Conservation (phyloP, 75 land plant species). For the Pinus tabuliformis region DNA sequence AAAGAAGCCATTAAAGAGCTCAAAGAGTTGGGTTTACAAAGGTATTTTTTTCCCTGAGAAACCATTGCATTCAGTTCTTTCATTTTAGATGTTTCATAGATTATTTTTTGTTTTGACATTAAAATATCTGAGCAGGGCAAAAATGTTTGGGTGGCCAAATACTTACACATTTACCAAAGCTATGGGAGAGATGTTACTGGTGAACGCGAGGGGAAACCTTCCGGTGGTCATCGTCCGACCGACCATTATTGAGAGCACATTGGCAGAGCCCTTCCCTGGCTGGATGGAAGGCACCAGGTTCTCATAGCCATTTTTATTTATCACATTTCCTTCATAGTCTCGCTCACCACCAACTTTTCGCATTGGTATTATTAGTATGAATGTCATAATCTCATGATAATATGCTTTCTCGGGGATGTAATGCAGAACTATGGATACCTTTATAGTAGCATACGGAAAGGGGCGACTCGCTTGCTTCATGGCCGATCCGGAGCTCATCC, state of each 20-base stretch:
- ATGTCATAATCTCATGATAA: too few species aligned
- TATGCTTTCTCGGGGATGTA: neutral
- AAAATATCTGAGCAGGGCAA: constrained; percentile 26
- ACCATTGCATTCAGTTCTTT: too few species aligned
- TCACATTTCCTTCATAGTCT: too few species aligned
- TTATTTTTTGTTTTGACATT: too few species aligned
- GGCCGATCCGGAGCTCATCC: constrained; percentile 36
- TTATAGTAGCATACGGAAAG: constrained; percentile 61
- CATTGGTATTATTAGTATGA: too few species aligned
- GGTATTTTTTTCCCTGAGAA: too few species aligned
- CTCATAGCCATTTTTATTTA: too few species aligned
- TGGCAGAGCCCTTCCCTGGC: constrained; percentile 57
- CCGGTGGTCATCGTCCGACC: constrained; percentile 58
- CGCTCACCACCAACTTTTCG: too few species aligned
- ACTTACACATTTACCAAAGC: constrained; percentile 71
- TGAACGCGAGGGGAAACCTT: constrained; percentile 19
- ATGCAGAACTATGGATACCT: constrained; percentile 64
- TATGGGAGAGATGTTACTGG: constrained; percentile 63
- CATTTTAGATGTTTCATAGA: too few species aligned
- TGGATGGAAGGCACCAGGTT: constrained; percentile 71
- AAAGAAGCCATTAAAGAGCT: neutral
- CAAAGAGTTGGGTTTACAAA: too few species aligned
- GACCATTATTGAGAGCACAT: constrained; percentile 53
- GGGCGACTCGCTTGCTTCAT: constrained; percentile 54
- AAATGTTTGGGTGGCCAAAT: constrained; percentile 62